phyloP scores from a whole-genome alignment of 2,329 filamentous ascomycete genomes.

The Dactylellina drechsleri region DNA sequence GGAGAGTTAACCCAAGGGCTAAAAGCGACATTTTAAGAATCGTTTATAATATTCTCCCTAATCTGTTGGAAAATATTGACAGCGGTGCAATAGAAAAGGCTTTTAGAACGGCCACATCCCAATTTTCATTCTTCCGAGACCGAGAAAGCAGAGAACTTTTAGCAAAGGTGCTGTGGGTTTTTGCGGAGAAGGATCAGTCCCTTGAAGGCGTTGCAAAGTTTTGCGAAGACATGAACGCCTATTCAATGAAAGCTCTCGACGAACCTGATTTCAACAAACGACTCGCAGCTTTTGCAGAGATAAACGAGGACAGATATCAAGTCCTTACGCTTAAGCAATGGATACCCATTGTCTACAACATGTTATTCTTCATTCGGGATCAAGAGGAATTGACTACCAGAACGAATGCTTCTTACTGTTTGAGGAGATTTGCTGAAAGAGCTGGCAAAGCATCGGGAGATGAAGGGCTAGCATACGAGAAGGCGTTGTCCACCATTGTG shows the following conservation, averaged over 20 bases:
- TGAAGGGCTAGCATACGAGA: constrained; percentile 66
- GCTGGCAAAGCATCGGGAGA: constrained; percentile 64
- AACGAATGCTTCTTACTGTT: constrained; percentile 79
- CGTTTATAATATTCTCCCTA: constrained; percentile 79
- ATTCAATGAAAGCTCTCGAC: constrained; percentile 76
- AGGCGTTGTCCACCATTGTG: constrained; percentile 72
- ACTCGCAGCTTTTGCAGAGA: constrained; percentile 76
- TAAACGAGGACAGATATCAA: constrained; percentile 72
- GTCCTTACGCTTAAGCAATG: constrained; percentile 78
- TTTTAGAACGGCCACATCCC: constrained; percentile 77
- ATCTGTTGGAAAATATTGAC: constrained; percentile 70
- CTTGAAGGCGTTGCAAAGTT: constrained; percentile 73
- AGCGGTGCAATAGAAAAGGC: constrained; percentile 71
- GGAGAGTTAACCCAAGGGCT: constrained; percentile 80
- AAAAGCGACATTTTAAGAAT: constrained; percentile 84
- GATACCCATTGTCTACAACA: constrained; percentile 87
- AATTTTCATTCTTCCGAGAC: constrained; percentile 93
- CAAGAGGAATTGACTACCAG: constrained; percentile 89
- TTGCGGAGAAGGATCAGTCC: constrained; percentile 72
- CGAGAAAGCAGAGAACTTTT: constrained; percentile 77
- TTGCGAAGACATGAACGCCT: constrained; percentile 83
- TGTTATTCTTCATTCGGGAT: constrained; percentile 85
- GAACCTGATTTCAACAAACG: constrained; percentile 89
- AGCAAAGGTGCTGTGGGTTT: constrained; percentile 76
- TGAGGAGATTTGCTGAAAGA: constrained; percentile 80